Evolutionary conservation across 495 filamentous ascomycete species (phyloP).

Genomic region (Trichocladium uniseriatum): DNA sequence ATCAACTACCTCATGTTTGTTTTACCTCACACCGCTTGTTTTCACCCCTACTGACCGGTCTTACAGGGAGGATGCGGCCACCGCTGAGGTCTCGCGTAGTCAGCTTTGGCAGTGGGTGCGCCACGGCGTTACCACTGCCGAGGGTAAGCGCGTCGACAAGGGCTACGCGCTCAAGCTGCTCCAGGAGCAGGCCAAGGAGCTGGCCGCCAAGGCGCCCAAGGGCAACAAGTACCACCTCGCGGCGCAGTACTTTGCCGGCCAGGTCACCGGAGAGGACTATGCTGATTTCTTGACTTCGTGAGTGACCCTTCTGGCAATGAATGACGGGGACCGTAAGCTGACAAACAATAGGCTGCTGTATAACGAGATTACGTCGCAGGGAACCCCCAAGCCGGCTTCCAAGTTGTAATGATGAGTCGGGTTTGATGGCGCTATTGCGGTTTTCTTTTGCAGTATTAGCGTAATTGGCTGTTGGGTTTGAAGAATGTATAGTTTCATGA

Average conservation of each 20-base stretch:
- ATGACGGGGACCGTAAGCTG: background rate
- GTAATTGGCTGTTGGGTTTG: background rate
- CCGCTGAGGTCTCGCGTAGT: conserved; percentile 83
- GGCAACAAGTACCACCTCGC: conserved; percentile 90
- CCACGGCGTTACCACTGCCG: conserved; percentile 75
- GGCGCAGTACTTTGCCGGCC: conserved; percentile 80
- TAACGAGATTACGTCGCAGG: conserved; percentile 87
- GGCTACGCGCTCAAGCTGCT: conserved; percentile 77
- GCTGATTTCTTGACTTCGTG: conserved; percentile 89
- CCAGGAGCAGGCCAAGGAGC: conserved; percentile 72
- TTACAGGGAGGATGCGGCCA: conserved; percentile 81
- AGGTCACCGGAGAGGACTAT: conserved; percentile 96
- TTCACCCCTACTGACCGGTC: conserved; percentile 6
- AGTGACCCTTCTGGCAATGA: conserved; percentile 24
- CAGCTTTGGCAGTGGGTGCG: conserved; percentile 95
- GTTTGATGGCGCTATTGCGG: background rate
- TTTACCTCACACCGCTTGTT: background rate
- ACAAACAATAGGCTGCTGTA: conserved; percentile 59
- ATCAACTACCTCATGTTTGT: conserved; percentile 95
- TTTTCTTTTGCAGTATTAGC: background rate
- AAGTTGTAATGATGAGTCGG: conserved; percentile 51
- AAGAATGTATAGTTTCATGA: background rate
- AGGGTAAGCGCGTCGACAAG: conserved; percentile 92
- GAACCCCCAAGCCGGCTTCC: conserved; percentile 56
- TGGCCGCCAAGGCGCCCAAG: conserved; percentile 66